phyloP scores from a whole-genome alignment of 2,329 filamentous ascomycete species.

The Fusarium sp. region DNA sequence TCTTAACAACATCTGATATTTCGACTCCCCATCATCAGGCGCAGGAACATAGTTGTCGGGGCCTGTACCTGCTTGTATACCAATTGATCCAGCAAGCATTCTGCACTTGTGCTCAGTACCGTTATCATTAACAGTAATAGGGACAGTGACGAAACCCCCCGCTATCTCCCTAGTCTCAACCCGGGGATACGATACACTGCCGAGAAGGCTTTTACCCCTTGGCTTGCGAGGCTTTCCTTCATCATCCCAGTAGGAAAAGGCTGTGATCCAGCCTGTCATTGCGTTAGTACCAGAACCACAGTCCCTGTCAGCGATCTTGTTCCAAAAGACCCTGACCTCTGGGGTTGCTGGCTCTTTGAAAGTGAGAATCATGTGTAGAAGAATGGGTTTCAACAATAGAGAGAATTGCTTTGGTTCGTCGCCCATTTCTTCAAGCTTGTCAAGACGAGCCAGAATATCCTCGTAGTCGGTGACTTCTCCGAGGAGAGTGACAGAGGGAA shows the following conservation, averaged over 20 bases:
- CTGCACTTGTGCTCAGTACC: background rate
- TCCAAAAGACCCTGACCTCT: background rate
- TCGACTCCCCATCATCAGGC: background rate
- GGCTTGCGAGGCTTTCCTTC: accelerated
- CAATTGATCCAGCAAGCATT: background rate
- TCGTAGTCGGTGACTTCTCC: background rate
- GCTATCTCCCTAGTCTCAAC: background rate
- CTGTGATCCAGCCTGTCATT: background rate
- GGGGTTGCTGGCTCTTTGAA: background rate
- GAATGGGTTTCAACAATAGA: background rate
- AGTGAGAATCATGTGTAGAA: background rate
- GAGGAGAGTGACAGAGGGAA: background rate
- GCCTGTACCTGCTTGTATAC: background rate
- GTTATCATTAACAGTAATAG: accelerated
- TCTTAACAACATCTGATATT: background rate
- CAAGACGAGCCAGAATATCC: background rate
- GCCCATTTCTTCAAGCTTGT: background rate
- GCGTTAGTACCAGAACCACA: accelerated
- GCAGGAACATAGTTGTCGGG: background rate
- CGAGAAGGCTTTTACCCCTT: background rate
- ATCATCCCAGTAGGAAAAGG: background rate
- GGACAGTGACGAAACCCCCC: background rate
- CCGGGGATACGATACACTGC: background rate
- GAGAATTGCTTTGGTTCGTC: background rate
- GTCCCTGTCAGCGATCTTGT: background rate